Percentiles rank a stretch among this genome's conserved stretches.
phyloP scores from a whole-genome alignment of 495 filamentous ascomycete species.

The Hamigera avellanea region DNA sequence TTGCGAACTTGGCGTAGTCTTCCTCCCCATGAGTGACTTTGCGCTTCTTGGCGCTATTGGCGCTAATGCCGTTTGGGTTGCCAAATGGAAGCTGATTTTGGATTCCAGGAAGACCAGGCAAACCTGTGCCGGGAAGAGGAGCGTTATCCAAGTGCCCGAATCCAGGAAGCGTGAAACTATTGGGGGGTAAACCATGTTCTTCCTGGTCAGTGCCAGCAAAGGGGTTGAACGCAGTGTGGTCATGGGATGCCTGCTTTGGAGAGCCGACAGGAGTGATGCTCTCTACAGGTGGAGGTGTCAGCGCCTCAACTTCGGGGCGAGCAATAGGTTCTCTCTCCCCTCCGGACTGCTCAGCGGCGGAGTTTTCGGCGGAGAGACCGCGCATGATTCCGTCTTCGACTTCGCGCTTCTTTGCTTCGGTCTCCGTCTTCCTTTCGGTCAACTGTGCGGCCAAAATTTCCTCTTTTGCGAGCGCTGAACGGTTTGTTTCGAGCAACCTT shows the following conservation, averaged over 20 bases:
- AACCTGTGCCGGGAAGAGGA: slow-evolving; percentile 28
- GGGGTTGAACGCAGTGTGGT: slow-evolving; percentile 9
- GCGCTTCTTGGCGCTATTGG: slow-evolving; percentile 55
- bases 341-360: slow-evolving; percentile 26
- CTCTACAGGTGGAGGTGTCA: slow-evolving; percentile 63
- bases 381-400: slow-evolving; percentile 85
- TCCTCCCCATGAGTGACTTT: slow-evolving; percentile 59
- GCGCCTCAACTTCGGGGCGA: slow-evolving; percentile 68
- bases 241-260: slow-evolving; percentile 22
- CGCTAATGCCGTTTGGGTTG: slow-evolving; percentile 23
- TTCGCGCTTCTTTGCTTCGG: slow-evolving; percentile 67
- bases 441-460: slow-evolving; percentile 50
- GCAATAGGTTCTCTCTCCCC: slow-evolving; percentile 36
- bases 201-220: slow-evolving; percentile 11
- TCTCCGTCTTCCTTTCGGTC: slow-evolving; percentile 44
- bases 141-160: slow-evolving; percentile 24
- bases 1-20: slow-evolving; percentile 58
- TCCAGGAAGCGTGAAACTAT: slow-evolving; percentile 22
- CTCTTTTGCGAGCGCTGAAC: slow-evolving; percentile 55
- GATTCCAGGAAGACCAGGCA: slow-evolving; percentile 36
- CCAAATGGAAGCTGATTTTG: slow-evolving; percentile 21
- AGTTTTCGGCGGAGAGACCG: slow-evolving; percentile 47
- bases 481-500: slow-evolving; percentile 66
- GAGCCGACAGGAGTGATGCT: slow-evolving; percentile 34
- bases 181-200: slow-evolving; percentile 7